Conservation (phyloP, 768 basidiomycete species). For the Stropharia rugosoannulata region DNA sequence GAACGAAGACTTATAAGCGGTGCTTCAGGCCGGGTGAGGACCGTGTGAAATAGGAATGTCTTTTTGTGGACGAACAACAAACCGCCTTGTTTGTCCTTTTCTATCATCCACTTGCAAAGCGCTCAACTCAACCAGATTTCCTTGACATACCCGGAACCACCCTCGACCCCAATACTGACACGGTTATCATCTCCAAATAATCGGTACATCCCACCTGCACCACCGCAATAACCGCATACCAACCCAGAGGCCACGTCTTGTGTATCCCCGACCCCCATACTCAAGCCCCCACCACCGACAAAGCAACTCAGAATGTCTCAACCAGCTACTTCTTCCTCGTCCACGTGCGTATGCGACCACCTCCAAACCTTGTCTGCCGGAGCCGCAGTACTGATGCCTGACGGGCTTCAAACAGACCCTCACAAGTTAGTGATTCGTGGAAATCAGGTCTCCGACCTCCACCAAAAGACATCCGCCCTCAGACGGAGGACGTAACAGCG, state of each 20-base stretch:
- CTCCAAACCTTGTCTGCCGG: neutral
- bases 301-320: constrained; percentile 19
- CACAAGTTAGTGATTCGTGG: constrained; percentile 50
- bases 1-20: neutral
- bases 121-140: neutral
- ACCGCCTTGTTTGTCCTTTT: neutral
- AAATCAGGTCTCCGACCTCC: constrained; percentile 78
- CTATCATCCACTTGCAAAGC: constrained; percentile 7
- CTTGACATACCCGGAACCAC: neutral
- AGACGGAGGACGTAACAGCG: constrained; percentile 95
- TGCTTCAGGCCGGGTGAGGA: neutral
- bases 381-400: neutral
- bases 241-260: constrained; percentile 14
- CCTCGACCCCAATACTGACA: neutral
- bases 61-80: constrained; percentile 15
- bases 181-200: neutral
- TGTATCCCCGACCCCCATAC: constrained; percentile 4
- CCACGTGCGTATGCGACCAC: constrained; percentile 19
- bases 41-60: constrained; percentile 15
- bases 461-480: constrained; percentile 89
- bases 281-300: neutral
- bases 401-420: constrained; percentile 23
- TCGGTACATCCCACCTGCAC: neutral
- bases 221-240: neutral
- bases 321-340: constrained; percentile 23